Conservation (phyloP, 192 early-diverging fungal species). For the Backusella morwellensis region DNA sequence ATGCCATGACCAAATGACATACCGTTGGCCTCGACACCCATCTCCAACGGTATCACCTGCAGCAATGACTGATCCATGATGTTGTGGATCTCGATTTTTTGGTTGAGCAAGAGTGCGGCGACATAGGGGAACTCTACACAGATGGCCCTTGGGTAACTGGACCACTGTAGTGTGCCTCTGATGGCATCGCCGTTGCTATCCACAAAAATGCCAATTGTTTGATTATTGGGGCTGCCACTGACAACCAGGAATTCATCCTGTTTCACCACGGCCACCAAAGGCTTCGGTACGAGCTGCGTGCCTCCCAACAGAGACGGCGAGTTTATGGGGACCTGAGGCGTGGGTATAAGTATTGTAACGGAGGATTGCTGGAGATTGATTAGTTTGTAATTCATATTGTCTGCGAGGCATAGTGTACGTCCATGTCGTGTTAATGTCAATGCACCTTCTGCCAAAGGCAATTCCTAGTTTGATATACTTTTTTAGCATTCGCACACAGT, state of each 20-base stretch:
- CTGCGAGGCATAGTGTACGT: constrained; percentile 63
- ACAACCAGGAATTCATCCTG: constrained; percentile 74
- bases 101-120: constrained; percentile 62
- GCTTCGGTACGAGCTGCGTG: constrained; percentile 36
- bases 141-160: constrained; percentile 46
- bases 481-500: background rate
- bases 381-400: constrained; percentile 67
- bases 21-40: constrained; percentile 43
- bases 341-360: constrained; percentile 32
- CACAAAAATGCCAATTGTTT: constrained; percentile 75
- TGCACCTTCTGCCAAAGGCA: constrained; percentile 63
- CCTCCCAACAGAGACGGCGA: constrained; percentile 4
- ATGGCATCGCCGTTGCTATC: constrained; percentile 65
- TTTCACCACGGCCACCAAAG: constrained; percentile 59
- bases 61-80: constrained; percentile 61
- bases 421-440: constrained; percentile 53
- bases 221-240: constrained; percentile 36
- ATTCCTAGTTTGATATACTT: constrained; percentile 45
- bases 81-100: constrained; percentile 76
- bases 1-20: constrained; percentile 54
- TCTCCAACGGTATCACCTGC: constrained; percentile 45
- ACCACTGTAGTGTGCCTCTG: constrained; percentile 60
- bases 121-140: constrained; percentile 80
- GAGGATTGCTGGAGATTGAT: constrained; percentile 39
- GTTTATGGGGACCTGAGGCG: constrained; percentile 13